A percentile compares a stretch with the other conserved stretches of the same genome.
phyloP scores from a whole-genome alignment of 139 green algal genomes.

The Auxenochlorella pyrenoidosa region DNA sequence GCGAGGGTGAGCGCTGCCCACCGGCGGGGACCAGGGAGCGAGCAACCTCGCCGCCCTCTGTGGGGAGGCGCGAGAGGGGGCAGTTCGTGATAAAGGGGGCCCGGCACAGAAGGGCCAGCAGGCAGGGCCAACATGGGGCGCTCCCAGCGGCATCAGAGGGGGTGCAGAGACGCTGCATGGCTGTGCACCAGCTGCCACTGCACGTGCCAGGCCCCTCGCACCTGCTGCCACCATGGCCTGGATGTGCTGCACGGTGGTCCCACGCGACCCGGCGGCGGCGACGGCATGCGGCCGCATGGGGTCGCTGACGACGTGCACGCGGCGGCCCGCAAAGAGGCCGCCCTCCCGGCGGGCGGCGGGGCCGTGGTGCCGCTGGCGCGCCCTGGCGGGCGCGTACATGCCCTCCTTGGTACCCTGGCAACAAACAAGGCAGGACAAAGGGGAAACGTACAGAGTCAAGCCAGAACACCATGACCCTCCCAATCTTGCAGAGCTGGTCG shows the following conservation, averaged over 20 bases:
- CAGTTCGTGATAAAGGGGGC: too few species aligned
- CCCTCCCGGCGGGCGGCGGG: not conserved
- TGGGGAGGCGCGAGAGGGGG: too few species aligned
- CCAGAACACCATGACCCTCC: too few species aligned
- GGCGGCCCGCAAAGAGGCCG: conserved; percentile 7
- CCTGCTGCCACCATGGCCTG: not conserved
- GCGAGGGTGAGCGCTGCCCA: not conserved
- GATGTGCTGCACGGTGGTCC: not conserved
- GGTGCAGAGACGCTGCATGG: too few species aligned
- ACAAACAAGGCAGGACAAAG: not conserved
- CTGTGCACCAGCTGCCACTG: too few species aligned
- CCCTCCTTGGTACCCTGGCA: not conserved
- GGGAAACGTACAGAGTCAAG: too few species aligned
- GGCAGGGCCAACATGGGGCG: too few species aligned
- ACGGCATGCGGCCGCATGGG: not conserved
- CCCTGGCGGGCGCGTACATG: not conserved
- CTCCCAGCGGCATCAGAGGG: too few species aligned
- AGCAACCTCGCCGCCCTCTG: not conserved
- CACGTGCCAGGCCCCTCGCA: too few species aligned
- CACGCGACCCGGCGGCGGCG: not conserved
- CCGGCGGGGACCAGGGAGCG: not conserved
- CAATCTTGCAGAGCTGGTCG: not conserved
- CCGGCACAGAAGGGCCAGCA: too few species aligned
- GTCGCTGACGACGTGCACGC: not conserved
- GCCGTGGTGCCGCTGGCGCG: not conserved